Evolutionary conservation across 2,329 filamentous ascomycete species (phyloP), one percentile per base, ranked within the genome.

Genomic region (Trichoderma arundinaceum): DNA sequence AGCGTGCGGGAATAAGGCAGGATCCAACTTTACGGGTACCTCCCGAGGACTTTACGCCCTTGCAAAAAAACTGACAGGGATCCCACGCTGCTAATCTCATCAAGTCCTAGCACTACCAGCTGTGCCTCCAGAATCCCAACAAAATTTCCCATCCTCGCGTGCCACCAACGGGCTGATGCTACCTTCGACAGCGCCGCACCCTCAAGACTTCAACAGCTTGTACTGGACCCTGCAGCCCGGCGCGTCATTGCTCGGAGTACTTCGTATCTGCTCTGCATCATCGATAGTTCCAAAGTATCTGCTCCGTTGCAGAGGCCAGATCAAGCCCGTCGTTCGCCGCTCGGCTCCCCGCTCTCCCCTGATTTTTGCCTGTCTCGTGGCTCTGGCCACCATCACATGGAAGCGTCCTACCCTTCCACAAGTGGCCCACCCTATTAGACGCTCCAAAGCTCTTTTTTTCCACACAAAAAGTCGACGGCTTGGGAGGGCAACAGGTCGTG

Each of bases 401-500:
- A 19, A 60, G 17, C 22, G 54, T 58, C 48, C 38, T 44, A 44
- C 59, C 59, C 48, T 62, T 62, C 59, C 59, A 43, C 46, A 62
- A 62, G 59, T 28, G 59, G 59, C 59, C 59, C 59, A 51, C 59
- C 48, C 59, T 52, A 43, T 48, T 48, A 15, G 51, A 56, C 51
- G 39, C 49, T 38, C 41, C 64, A 41, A 48, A 38, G 39, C 41
- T 32, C n/a, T 52, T 59, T 52, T 46, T 41, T 59, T 53, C n/a
- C 56, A 43, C 64, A 51, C 46, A 65, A 53, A 60, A 56, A 12
- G 22, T 44, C 38, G 48, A 41, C 63, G 46, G 52, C 65, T 75
- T 69, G 71, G 73, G 77, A 76, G 68, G 76, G 77, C 67, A 79
- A 78, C 67, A 76, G 75, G 75, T 79, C 77, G 77, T 77, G 77